These are phyloP conservation scores for Candida suzukii DNA, from an alignment of 805 yeast genomes.

Conservation along the genomic window DNA sequence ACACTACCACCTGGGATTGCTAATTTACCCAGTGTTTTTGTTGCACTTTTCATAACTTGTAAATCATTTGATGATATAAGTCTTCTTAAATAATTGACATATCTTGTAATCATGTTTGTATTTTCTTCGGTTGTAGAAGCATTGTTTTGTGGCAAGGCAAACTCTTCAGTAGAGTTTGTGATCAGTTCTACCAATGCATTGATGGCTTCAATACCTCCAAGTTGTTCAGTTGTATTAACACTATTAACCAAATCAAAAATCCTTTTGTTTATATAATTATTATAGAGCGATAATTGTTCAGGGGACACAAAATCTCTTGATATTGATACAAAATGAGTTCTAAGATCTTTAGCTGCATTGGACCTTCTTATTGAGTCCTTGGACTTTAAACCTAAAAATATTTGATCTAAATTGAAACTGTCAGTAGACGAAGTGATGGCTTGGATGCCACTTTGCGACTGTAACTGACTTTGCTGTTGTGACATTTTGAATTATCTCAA, in stretches of 20 bases:
- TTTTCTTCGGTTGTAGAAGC: conserved; percentile 50
- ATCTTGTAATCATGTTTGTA: conserved; percentile 81
- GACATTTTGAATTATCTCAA: conserved; percentile 6
- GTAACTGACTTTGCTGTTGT: conserved; percentile 8
- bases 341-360: conserved; percentile 63
- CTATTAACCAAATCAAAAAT: conserved; percentile 82
- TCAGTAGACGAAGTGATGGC: conserved; percentile 19
- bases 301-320: conserved; percentile 70
- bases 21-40: conserved; percentile 78
- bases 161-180: conserved; percentile 43
- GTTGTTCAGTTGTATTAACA: conserved; percentile 58
- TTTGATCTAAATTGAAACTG: conserved; percentile 44
- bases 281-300: conserved; percentile 75
- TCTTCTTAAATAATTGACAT: conserved; percentile 81
- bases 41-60: conserved; percentile 81
- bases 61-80: conserved; percentile 77
- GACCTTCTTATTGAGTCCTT: conserved; percentile 34
- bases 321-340: conserved; percentile 59
- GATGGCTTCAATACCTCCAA: conserved; percentile 90
- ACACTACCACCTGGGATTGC: conserved; percentile 86
- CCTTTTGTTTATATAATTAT: conserved; percentile 78
- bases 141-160: conserved; percentile 28
- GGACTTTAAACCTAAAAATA: conserved; percentile 42
- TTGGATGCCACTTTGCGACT: conserved; percentile 1
- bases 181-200: conserved; percentile 82